Evolutionary conservation across 2,329 filamentous ascomycete species (phyloP).

Genomic region (Colletotrichum eleusines): DNA sequence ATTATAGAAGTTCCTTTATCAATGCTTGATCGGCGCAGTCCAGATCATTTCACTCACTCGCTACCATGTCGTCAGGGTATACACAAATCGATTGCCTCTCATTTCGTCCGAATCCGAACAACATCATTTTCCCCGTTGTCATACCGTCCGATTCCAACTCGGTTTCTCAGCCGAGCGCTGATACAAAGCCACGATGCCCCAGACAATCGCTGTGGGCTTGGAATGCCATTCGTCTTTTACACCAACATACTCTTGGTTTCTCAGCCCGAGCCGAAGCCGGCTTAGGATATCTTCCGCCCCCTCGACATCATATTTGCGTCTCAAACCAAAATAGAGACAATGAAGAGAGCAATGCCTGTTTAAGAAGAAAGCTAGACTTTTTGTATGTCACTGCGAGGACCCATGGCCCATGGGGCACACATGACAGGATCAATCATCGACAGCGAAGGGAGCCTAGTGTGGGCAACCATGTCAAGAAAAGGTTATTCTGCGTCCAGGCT

Average conservation of each 20-base stretch:
- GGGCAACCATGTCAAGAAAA: neutral
- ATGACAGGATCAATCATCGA: neutral
- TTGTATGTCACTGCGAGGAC: neutral
- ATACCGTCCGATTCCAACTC: neutral
- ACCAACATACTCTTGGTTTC: neutral
- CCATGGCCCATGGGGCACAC: no score
- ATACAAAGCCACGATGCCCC: neutral
- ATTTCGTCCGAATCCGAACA: neutral
- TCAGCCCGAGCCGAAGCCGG: conserved; percentile 6
- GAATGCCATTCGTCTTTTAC: neutral
- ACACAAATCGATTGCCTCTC: neutral
- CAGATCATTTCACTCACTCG: neutral
- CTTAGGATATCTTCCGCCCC: neutral
- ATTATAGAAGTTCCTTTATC: neutral
- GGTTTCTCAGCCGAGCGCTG: neutral
- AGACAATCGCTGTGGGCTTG: neutral
- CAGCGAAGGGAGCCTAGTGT: neutral
- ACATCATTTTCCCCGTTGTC: neutral
- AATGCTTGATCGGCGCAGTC: neutral
- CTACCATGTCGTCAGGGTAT: neutral
- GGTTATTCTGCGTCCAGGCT: no score
- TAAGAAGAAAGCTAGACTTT: neutral
- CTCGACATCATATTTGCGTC: neutral
- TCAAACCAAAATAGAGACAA: neutral
- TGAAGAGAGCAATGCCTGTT: neutral